Evolutionary conservation across 1,139 yeast species (phyloP), one percentile per base, ranked within the genome.

Genomic region (Candida neerlandica): DNA sequence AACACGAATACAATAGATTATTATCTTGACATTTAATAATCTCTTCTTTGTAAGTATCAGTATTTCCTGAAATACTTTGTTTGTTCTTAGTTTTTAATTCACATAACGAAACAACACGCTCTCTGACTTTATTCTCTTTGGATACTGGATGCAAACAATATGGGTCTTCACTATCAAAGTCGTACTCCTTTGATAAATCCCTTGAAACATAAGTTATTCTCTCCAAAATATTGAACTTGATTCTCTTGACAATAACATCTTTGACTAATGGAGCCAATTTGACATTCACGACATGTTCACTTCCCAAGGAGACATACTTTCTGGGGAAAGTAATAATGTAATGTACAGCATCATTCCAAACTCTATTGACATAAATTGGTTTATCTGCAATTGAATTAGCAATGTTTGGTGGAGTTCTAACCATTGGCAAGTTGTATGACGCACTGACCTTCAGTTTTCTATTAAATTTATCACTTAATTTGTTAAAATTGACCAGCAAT

Each of bases 331-430:
- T 81, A 30, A 91, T 80, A 56, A 88, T 89, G 65, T 91, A 91
- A 52, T 85, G 87, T 41, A 91, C 71, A 0, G 94, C 68, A 55
- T 88, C 85, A 58, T 86, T 87, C 97, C 97, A 91, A 2, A 85
- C 78, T 51, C 94, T 78, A 59, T 88, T 87, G 29, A 91, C 89
- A 63, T 85, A 87, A 27, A 91, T 82, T 0, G 97, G 96, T 60
- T 87, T 89, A 62, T 88, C 87, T 3, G 87, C 81, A 7, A 89
- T 81, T 0, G 90, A 81, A 35, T 84, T 75, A 1, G 91, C 89
- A 56, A 80, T 78, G n/a, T 84, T 80, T 0, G 96, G 96, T 1
- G 97, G 96, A 0, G 89, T 81, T 53, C 96, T 75, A 5, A 89
- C 84, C 60, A 83, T 76, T 2, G 85, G 85, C 41, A 81, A 60